Percentiles rank a stretch among this genome's conserved stretches.
Evolutionary conservation across 176 grass and related monocot species (phyloP).

Genomic region (Elymus sibiricus): DNA sequence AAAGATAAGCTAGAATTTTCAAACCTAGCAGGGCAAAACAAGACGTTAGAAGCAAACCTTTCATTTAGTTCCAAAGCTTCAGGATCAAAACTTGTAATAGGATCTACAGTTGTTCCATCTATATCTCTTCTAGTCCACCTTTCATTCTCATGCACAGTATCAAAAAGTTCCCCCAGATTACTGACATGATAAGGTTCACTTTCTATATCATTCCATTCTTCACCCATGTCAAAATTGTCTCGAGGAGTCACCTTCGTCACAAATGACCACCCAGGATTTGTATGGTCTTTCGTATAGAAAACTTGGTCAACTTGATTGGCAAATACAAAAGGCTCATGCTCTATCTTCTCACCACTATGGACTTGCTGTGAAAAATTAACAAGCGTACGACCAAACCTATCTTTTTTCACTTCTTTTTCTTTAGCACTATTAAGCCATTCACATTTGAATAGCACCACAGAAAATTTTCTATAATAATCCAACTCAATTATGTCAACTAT

Average conservation of each 20-base stretch:
- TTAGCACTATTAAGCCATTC: slow-evolving; percentile 19
- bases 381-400: slow-evolving; percentile 17
- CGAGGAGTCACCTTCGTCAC: neutral
- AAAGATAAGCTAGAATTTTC: no score
- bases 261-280: slow-evolving; percentile 1
- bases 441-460: slow-evolving; percentile 24
- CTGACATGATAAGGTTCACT: neutral
- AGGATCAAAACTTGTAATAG: neutral
- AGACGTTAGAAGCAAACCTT: neutral
- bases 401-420: neutral
- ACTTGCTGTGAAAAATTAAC: slow-evolving; percentile 16
- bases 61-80: neutral
- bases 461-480: neutral
- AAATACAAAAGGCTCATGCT: slow-evolving; percentile 17
- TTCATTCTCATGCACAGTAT: neutral
- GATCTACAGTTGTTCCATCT: neutral
- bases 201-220: slow-evolving; percentile 22
- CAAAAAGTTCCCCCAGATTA: neutral
- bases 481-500: slow-evolving; percentile 21
- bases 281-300: slow-evolving; percentile 5
- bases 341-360: neutral
- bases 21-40: neutral
- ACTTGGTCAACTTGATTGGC: slow-evolving; percentile 21
- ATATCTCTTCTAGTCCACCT: neutral
- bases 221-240: slow-evolving; percentile 13